Base-by-base conservation (phyloP, 1,139 yeast genomes). In the Suzukiozyma palmioleophila region DNA sequence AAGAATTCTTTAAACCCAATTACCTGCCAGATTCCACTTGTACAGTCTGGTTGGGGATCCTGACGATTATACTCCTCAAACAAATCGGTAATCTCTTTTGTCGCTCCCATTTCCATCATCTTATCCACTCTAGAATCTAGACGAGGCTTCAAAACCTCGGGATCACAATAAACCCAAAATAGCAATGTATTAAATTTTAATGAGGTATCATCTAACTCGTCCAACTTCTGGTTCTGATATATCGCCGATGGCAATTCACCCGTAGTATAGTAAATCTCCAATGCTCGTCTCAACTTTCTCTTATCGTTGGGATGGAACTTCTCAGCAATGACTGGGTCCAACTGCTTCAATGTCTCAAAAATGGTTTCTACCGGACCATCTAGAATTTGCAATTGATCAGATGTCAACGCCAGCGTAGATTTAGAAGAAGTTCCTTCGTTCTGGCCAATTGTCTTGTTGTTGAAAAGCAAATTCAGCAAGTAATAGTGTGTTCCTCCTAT, bases 401-500 rank as follows among this genome's bases (percentile, higher is more conserved):
- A 36, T 0, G 73, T 65, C 21, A 75, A 55, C n/a, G 49, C 49
- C 6, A 30, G 13, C 24, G 39, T 18, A 34, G 32, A 35, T 25
- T 37, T 18, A 29, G 28, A 6, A 6, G 11, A 6, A 5, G 5
- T 14, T 28, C 10, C 14, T 38, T 43, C 50, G 50, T 61, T 52
- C 8, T 60, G 58, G 8, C 64, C 66, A 5, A 76, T 62, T 0
- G 87, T 81, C 47, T 82, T 79, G 51, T 86, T 84, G 38, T 75
- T 69, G 54, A 90, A 88, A 13, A 94, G 57, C 2, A 88, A 63
- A 13, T 85, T 78, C 57, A 86, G 96, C 31, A 89, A 66, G 57
- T 92, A 92, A 57, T 92, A 92, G 56, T 90, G 97, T 0, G 98
- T 92, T 0, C 99, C 99, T 3, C 99, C 99, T 2, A 92, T 90